Evolutionary conservation across 2,329 filamentous ascomycete species (phyloP), one percentile per base, ranked within the genome.

Genomic region (Periconia sp.): DNA sequence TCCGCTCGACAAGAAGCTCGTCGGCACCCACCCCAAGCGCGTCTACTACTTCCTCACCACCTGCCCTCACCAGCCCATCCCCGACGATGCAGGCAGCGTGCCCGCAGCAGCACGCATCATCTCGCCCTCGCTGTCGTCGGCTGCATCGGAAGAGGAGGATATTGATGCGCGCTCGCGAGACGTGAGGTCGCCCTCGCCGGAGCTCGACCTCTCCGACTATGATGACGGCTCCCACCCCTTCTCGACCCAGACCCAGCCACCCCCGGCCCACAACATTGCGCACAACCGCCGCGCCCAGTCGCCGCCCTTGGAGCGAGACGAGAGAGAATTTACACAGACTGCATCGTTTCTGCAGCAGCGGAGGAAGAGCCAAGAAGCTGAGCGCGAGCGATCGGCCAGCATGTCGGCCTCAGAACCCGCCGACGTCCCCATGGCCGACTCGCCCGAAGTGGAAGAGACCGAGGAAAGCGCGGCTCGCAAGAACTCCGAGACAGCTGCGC

Each of bases 31-130:
- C 68, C 94, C 94, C 15, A 88, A 92, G 66, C 89, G 94, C 71
- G 92, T 95, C 33, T 97, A 96, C 77, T 97, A 95, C 74, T 97
- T 92, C 74, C 82, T 99, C 47, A 95, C 90, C 26, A 95, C 88
- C n/a, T 87, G 81, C 63, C 85, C 88, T 33, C 89, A 87, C 64
- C 89, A 92, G 66, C 84, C 89, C 25, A 83, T 97, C 15, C 89
- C 90, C 2, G 82, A 88, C 53, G 79, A 83, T 38, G 75, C 78
- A 43, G 76, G 81, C 59, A 70, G 74, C 59, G 60, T 78, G 53
- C 67, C 65, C 52, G 75, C 59, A 43, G 73, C 77, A 49, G 74
- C 76, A 42, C 77, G 83, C 50, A 85, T 90, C 48, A 84, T 95
- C 48, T 94, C 92, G 3, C 92, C 92, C 1, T 92, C 90, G 15